A percentile compares a stretch with the other conserved stretches of the same genome.
phyloP scores from a whole-genome alignment of 192 early-diverging fungal genomes.

The Borealophlyctis nickersoniae region DNA sequence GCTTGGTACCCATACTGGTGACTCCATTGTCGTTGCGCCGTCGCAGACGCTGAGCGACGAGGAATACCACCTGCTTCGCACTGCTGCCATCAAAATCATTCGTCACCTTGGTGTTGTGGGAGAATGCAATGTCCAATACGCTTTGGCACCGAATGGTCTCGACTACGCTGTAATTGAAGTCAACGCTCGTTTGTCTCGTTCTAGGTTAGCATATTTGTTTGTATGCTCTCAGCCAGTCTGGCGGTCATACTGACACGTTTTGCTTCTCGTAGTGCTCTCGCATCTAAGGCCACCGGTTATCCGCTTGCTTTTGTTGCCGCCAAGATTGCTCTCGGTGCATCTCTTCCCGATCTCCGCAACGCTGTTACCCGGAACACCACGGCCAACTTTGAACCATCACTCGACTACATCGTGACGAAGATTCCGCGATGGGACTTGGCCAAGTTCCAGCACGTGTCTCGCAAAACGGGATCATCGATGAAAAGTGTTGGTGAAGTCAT shows the following conservation, averaged over 20 bases:
- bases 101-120: constrained; percentile 95
- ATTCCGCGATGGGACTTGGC: constrained; percentile 96
- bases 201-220: constrained; percentile 25
- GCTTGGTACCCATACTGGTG: constrained; percentile 95
- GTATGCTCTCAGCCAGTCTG: no score
- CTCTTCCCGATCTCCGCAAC: constrained; percentile 85
- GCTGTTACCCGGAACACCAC: constrained; percentile 89
- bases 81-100: constrained; percentile 92
- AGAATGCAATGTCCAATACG: constrained; percentile 98
- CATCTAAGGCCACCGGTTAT: constrained; percentile 97
- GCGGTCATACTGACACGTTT: no score
- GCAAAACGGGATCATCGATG: constrained; percentile 84
- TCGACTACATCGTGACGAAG: constrained; percentile 95
- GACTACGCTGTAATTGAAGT: constrained; percentile 97
- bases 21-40: constrained; percentile 98
- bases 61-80: constrained; percentile 94
- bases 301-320: constrained; percentile 97
- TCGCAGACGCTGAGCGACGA: constrained; percentile 94
- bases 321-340: constrained; percentile 89
- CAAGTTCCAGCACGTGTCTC: constrained; percentile 89
- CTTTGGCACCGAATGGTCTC: constrained; percentile 79
- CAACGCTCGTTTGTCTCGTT: constrained; percentile 91
- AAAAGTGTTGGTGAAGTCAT: constrained; percentile 98
- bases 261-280: constrained; percentile 67
- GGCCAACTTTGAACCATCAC: constrained; percentile 94